Evolutionary conservation across 257 asterid genomes (phyloP), one percentile per base, ranked within the genome.

Genomic region (Capsicum baccatum): DNA sequence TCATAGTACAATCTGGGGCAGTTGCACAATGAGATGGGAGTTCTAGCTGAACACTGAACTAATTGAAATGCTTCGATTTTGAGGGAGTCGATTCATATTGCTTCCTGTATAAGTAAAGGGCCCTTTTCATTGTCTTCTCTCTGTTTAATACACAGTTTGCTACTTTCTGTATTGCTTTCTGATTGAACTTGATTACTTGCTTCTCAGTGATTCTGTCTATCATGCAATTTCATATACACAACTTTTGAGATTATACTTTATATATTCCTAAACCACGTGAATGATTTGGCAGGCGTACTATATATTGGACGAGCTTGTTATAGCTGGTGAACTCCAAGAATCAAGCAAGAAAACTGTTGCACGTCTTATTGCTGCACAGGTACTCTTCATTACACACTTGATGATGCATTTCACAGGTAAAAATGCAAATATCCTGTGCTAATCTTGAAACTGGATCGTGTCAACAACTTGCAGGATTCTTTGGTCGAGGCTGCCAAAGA

Each of bases 321-420:
- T 97, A 82, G 99, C 98, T 83, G 99, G 98, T 83, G 99, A 97
- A 84, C 99, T 95, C 81, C 99, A 97, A 89, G 99, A 97, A 86
- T 91, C 99, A 2, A 97, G 98, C 92, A 97, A 97, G 94, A 97
- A 95, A 92, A 94, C 97, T n/a, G 96, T 95, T 78, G 98, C 97
- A 13, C 98, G 98, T 58, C 90, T 94, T 83, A 89, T 95, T 83
- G 99, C 98, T 90, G 98, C 99, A 9, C 98, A 97, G 94, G 99
- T 95, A 67, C 79, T 64, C 81, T 52, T 8, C 81, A 7, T 26
- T 26, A 26, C 42, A 76, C 63, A 26, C 6, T 54, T 26, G 10
- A 54, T 21, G n/a, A 47, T 11, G 60, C 81, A 42, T 85, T 33
- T 71, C 37, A 55, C 50, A 26, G 15, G 58, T 9, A 80, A 58